Conservation (phyloP, 2,329 filamentous ascomycete genomes). For the Aspergillus tamarii region DNA sequence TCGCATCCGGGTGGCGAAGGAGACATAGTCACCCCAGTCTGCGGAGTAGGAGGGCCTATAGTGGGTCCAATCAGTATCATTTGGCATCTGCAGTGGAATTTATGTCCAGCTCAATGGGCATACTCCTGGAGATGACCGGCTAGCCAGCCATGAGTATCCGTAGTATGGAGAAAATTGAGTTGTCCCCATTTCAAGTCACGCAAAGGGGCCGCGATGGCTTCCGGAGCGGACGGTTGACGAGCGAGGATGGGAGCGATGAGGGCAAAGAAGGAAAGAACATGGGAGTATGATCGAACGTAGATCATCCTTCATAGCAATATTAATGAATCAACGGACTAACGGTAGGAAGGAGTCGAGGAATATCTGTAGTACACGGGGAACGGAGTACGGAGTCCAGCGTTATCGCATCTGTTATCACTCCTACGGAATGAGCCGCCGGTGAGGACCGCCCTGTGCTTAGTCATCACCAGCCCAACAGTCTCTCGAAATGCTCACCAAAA, state of each 20-base stretch:
- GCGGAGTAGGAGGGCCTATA: conserved; percentile 82
- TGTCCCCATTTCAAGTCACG: conserved; percentile 88
- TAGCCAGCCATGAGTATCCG: conserved; percentile 95
- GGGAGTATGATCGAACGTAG: not conserved
- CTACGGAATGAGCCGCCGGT: conserved; percentile 41
- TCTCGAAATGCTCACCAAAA: conserved; percentile 32
- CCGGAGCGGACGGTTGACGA: conserved; percentile 78
- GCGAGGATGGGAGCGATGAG: conserved; percentile 40
- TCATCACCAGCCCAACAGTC: conserved; percentile 41
- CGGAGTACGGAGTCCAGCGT: conserved; percentile 3
- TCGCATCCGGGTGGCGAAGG: conserved; percentile 82
- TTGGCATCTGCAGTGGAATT: not conserved
- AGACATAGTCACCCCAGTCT: conserved; percentile 98
- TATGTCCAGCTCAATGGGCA: conserved; percentile 27
- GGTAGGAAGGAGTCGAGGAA: not conserved
- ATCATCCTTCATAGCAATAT: conserved; percentile 7
- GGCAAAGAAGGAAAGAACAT: conserved; percentile 23
- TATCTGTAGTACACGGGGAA: not conserved
- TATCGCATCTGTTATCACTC: not conserved
- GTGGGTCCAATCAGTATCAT: conserved; percentile 25
- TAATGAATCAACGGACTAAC: not conserved
- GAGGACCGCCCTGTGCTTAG: conserved; percentile 33
- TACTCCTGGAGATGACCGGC: conserved; percentile 90
- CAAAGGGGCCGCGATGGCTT: conserved; percentile 77
- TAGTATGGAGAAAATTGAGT: conserved; percentile 96